These are phyloP conservation scores for Cladosporium sp. DNA, from an alignment of 2,329 filamentous ascomycete species.

Conservation along the genomic window DNA sequence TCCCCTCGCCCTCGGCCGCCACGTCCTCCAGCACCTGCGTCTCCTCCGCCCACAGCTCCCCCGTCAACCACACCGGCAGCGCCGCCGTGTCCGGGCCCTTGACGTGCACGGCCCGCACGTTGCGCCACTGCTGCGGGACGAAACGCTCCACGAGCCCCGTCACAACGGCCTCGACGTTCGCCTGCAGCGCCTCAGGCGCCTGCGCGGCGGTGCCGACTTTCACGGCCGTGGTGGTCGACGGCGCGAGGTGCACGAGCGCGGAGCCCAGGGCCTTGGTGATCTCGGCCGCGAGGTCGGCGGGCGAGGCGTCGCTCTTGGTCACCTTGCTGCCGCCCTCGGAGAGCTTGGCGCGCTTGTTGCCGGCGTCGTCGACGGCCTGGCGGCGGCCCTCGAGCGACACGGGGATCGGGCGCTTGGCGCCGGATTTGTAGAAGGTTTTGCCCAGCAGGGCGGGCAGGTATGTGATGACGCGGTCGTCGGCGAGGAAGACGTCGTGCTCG, in stretches of 20 bases:
- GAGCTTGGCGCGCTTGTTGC: constrained; percentile 41
- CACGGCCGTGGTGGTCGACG: constrained; percentile 73
- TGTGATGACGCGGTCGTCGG: constrained; percentile 75
- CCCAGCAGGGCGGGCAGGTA: constrained; percentile 71
- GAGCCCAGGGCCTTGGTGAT: constrained; percentile 69
- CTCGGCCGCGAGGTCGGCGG: constrained; percentile 68
- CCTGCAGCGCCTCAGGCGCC: constrained; percentile 67
- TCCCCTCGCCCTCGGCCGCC: constrained; percentile 22
- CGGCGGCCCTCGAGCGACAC: constrained; percentile 60
- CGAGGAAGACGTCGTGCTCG: constrained; percentile 90
- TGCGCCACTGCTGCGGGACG: constrained; percentile 80
- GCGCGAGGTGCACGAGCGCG: constrained; percentile 74
- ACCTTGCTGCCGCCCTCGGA: constrained; percentile 33
- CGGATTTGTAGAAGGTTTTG: constrained; percentile 86
- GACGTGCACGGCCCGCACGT: constrained; percentile 77
- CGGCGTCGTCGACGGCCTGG: constrained; percentile 45
- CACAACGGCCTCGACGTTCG: constrained; percentile 71
- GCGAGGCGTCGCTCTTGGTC: constrained; percentile 45
- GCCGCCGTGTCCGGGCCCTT: constrained; percentile 85
- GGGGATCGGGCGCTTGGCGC: constrained; percentile 79
- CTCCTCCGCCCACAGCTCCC: constrained; percentile 82
- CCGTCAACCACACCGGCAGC: constrained; percentile 88
- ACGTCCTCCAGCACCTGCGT: constrained; percentile 54
- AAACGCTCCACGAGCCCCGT: constrained; percentile 67
- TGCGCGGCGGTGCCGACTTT: constrained; percentile 71